Evolutionary conservation across 139 green algal genomes (phyloP).

Genomic region (Coelastrella sp.): DNA sequence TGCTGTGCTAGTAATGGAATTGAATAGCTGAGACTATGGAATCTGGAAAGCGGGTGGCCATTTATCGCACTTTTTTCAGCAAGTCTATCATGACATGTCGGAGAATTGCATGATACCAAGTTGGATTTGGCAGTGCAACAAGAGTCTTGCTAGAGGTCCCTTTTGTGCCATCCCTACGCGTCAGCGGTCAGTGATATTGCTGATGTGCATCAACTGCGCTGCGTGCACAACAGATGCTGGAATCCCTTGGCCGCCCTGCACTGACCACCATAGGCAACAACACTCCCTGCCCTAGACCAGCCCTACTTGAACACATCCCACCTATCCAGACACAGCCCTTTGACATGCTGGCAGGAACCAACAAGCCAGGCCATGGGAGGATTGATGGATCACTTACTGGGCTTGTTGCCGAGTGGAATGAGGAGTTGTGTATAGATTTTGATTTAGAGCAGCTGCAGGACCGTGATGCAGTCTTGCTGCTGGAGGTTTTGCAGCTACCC

Average conservation of each 20-base stretch:
- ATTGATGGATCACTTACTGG: not conserved
- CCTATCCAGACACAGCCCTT: conserved; percentile 63
- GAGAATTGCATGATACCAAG: too few relatives aligned
- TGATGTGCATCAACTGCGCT: too few relatives aligned
- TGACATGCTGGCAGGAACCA: conserved; percentile 45
- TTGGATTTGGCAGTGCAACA: too few relatives aligned
- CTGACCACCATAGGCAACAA: conserved; percentile 57
- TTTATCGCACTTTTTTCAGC: too few relatives aligned
- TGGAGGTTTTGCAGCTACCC: conserved; percentile 65
- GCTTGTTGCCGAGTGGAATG: conserved; percentile 48
- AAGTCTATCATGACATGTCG: too few relatives aligned
- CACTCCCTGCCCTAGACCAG: conserved; percentile 9
- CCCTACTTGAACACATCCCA: conserved; percentile 55
- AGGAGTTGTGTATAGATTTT: conserved; percentile 62
- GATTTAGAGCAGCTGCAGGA: conserved; percentile 48
- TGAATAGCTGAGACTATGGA: too few relatives aligned
- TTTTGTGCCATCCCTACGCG: too few relatives aligned
- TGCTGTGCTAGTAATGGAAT: too few relatives aligned
- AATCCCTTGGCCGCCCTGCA: conserved; percentile 51
- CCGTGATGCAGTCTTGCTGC: conserved; percentile 59
- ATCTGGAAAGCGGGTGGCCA: too few relatives aligned
- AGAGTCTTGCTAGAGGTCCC: too few relatives aligned
- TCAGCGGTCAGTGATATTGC: too few relatives aligned
- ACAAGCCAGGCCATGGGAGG: not conserved
- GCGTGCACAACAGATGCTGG: conserved; percentile 52